phyloP scores from a whole-genome alignment of 2,329 filamentous ascomycete species.

The Cladosporium austrohemisphaericum region DNA sequence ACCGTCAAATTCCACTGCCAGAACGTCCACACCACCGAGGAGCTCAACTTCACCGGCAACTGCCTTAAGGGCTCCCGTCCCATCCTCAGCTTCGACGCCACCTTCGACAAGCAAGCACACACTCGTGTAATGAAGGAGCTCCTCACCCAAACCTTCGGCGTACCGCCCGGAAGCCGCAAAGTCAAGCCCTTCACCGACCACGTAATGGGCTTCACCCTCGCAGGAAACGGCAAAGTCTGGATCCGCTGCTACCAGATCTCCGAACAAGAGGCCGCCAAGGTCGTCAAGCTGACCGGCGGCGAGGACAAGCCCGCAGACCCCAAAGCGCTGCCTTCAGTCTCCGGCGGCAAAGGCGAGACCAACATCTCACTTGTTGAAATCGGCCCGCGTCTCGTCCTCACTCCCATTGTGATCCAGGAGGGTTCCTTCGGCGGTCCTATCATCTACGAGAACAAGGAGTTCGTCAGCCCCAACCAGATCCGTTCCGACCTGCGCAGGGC shows the following conservation, averaged over 20 bases:
- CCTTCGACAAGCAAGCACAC: slow-evolving; percentile 69
- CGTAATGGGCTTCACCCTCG: slow-evolving; percentile 86
- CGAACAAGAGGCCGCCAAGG: slow-evolving; percentile 66
- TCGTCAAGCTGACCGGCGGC: slow-evolving; percentile 36
- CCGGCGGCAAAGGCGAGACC: slow-evolving; percentile 53
- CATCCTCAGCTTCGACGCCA: slow-evolving; percentile 83
- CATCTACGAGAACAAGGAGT: slow-evolving; percentile 97
- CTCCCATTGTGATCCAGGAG: slow-evolving; percentile 91
- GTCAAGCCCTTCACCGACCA: slow-evolving; percentile 96
- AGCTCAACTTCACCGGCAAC: slow-evolving; percentile 94
- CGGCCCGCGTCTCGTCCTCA: slow-evolving; percentile 86
- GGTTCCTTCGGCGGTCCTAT: slow-evolving; percentile 93
- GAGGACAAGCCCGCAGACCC: slow-evolving; percentile 38
- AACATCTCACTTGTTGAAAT: slow-evolving; percentile 87
- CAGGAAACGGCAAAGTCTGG: slow-evolving; percentile 86
- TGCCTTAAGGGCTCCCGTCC: slow-evolving; percentile 91
- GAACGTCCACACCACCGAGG: slow-evolving; percentile 84
- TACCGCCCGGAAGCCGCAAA: slow-evolving; percentile 81
- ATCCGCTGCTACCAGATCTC: slow-evolving; percentile 90
- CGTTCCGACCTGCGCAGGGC: slow-evolving; percentile 72
- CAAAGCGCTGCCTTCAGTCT: slow-evolving; percentile 35
- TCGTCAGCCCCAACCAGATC: slow-evolving; percentile 93
- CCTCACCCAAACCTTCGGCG: slow-evolving; percentile 84
- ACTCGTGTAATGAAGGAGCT: slow-evolving; percentile 83
- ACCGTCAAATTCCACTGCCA: slow-evolving; percentile 74